Evolutionary conservation across 2,329 filamentous ascomycete species (phyloP).

Genomic region (Metarhizium robertsii): DNA sequence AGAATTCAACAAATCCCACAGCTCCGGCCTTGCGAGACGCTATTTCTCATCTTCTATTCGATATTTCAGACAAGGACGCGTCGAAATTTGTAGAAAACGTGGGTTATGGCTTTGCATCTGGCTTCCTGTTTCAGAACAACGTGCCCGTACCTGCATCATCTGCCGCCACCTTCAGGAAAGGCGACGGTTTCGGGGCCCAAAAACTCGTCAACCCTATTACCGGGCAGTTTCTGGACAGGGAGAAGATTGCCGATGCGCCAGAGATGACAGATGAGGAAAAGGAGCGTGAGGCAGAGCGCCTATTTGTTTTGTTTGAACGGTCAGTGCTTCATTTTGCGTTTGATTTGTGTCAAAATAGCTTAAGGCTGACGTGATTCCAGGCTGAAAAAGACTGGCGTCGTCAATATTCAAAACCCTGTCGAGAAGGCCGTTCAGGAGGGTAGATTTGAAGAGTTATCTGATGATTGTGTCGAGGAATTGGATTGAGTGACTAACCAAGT

Average conservation of each 20-base stretch:
- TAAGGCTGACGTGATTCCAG: slow-evolving; percentile 17
- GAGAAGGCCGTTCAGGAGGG: slow-evolving; percentile 60
- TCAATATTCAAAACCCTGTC: slow-evolving; percentile 73
- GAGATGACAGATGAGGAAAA: slow-evolving; percentile 90
- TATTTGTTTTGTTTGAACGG: slow-evolving; percentile 89
- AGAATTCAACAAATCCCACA: slow-evolving; percentile 64
- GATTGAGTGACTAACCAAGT: slow-evolving; percentile 18
- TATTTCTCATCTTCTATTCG: slow-evolving; percentile 74
- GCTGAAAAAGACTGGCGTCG: slow-evolving; percentile 64
- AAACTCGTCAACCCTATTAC: slow-evolving; percentile 71
- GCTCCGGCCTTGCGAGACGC: slow-evolving; percentile 64
- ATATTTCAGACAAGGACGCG: slow-evolving; percentile 74
- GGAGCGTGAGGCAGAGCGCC: slow-evolving; percentile 76
- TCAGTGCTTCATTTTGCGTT: slow-evolving; percentile 18
- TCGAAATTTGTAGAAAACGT: slow-evolving; percentile 80
- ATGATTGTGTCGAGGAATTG: slow-evolving; percentile 39
- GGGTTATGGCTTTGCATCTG: slow-evolving; percentile 88
- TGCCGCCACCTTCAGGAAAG: slow-evolving; percentile 33
- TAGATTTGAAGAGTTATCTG: slow-evolving; percentile 57
- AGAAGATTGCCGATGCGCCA: slow-evolving; percentile 47
- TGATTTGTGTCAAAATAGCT: slow-evolving; percentile 10
- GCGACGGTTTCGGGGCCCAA: slow-evolving; percentile 16
- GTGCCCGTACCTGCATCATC: slow-evolving; percentile 64
- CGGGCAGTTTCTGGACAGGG: slow-evolving; percentile 67
- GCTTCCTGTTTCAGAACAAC: slow-evolving; percentile 79